These are phyloP conservation scores for Rhododendron henanense DNA, from an alignment of 148 eudicot genomes.

Conservation along the genomic window DNA sequence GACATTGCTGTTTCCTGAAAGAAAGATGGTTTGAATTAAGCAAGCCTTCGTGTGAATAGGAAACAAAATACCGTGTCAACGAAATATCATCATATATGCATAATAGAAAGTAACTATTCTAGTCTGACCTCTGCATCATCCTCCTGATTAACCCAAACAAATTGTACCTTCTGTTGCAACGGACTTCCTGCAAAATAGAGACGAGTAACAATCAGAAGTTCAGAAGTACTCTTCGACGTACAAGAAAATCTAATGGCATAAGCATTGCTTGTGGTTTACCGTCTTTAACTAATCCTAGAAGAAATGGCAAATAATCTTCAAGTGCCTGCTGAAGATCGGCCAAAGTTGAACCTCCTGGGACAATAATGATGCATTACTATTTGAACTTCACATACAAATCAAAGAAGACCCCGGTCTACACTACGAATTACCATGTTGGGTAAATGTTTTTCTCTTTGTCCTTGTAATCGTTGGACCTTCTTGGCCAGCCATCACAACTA, in stretches of 20 bases:
- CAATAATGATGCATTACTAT: slow-evolving; percentile 13
- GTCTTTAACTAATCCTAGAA: slow-evolving; percentile 90
- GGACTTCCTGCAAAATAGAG: slow-evolving; percentile 64
- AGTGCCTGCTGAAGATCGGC: slow-evolving; percentile 95
- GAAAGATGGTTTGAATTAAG: slow-evolving; percentile 1
- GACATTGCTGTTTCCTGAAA: slow-evolving; percentile 78
- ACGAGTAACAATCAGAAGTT: not conserved
- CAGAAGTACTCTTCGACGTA: not conserved
- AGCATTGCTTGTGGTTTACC: slow-evolving; percentile 42
- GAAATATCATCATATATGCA: not conserved
- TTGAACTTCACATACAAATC: not conserved
- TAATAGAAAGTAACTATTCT: slow-evolving; percentile 3
- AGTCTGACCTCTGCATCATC: slow-evolving; percentile 75
- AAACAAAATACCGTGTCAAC: not conserved
- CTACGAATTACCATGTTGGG: slow-evolving; percentile 83
- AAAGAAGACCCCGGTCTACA: not conserved
- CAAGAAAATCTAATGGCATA: not conserved
- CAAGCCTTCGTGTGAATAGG: not conserved
- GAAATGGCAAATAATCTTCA: slow-evolving; percentile 88
- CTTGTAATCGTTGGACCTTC: slow-evolving; percentile 90
- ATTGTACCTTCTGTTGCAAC: slow-evolving; percentile 79
- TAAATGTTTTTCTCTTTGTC: slow-evolving; percentile 67
- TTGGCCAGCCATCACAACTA: slow-evolving; percentile 94
- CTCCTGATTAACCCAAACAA: slow-evolving; percentile 93
- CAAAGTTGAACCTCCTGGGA: slow-evolving; percentile 84